phyloP scores from a whole-genome alignment of 129 eudicot species.

The Escallonia rubra region DNA sequence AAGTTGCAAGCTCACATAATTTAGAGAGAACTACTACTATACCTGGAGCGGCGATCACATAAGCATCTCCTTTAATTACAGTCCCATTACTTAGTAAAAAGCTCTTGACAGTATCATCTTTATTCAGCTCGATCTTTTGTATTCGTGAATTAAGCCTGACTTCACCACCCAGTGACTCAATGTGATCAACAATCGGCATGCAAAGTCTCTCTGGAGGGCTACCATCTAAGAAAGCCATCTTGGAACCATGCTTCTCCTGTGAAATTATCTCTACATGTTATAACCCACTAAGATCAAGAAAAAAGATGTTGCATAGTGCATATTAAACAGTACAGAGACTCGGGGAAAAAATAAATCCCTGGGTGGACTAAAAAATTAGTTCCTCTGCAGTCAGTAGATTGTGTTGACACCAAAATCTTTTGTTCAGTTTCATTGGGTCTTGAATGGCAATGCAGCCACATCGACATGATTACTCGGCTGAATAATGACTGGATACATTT shows the following conservation, averaged over 20 bases:
- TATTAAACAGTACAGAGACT: background rate
- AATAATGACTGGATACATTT: no score
- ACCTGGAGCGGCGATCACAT: conserved; percentile 97
- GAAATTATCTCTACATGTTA: conserved; percentile 12
- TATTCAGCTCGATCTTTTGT: conserved; percentile 68
- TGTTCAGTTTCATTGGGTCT: background rate
- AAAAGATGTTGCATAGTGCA: no score
- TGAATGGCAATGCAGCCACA: background rate
- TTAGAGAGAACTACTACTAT: conserved; percentile 2
- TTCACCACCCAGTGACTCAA: conserved; percentile 80
- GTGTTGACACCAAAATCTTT: no score
- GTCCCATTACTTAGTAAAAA: conserved; percentile 64
- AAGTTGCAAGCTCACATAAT: background rate
- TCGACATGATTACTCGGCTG: no score
- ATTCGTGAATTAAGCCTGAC: conserved; percentile 79
- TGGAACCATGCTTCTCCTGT: conserved; percentile 98
- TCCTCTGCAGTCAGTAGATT: no score
- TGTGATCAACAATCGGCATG: conserved; percentile 82
- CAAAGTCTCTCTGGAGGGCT: conserved; percentile 98
- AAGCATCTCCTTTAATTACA: conserved; percentile 73
- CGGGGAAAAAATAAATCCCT: no score
- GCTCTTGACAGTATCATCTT: conserved; percentile 68
- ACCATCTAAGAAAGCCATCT: conserved; percentile 98
- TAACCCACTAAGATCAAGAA: background rate
- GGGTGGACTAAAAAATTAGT: no score